Conservation (phyloP, 176 grass and related monocot species). For the Alopecurus myosuroides region DNA sequence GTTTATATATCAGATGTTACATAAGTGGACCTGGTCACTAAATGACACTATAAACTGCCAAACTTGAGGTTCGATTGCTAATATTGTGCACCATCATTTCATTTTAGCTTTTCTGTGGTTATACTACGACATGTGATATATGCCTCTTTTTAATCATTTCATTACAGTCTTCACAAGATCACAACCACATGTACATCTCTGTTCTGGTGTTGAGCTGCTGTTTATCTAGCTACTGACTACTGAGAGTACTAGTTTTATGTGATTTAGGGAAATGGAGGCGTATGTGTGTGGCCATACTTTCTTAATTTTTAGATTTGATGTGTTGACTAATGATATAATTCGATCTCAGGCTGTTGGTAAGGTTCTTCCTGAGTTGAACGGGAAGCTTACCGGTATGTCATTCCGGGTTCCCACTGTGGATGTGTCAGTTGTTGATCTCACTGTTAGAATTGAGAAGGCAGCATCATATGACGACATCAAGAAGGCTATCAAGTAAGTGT, state of each 20-base stretch:
- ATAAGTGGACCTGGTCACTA: background rate
- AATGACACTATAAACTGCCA: background rate
- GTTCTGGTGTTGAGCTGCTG: background rate
- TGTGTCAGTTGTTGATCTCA: slow-evolving; percentile 81
- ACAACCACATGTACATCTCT: background rate
- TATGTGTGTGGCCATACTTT: background rate
- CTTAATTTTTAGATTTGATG: background rate
- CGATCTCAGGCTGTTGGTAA: slow-evolving; percentile 59
- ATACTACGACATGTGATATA: background rate
- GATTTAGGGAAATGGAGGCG: background rate
- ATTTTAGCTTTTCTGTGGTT: background rate
- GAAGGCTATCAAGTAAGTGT: slow-evolving; percentile 63
- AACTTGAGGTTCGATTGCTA: background rate
- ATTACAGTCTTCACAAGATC: background rate
- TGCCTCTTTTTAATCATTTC: background rate
- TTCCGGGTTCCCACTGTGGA: slow-evolving; percentile 74
- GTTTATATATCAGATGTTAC: background rate
- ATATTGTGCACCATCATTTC: background rate
- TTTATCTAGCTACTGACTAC: background rate
- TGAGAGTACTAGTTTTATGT: background rate
- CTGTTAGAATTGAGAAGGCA: slow-evolving; percentile 52
- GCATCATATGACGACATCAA: slow-evolving; percentile 62
- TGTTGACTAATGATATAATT: background rate
- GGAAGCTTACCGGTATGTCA: slow-evolving; percentile 72
- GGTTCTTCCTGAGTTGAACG: slow-evolving; percentile 74